Percentiles rank a stretch among this genome's conserved stretches.
Conservation (phyloP, 768 basidiomycete genomes). For the Leccinum disarticulatum region DNA sequence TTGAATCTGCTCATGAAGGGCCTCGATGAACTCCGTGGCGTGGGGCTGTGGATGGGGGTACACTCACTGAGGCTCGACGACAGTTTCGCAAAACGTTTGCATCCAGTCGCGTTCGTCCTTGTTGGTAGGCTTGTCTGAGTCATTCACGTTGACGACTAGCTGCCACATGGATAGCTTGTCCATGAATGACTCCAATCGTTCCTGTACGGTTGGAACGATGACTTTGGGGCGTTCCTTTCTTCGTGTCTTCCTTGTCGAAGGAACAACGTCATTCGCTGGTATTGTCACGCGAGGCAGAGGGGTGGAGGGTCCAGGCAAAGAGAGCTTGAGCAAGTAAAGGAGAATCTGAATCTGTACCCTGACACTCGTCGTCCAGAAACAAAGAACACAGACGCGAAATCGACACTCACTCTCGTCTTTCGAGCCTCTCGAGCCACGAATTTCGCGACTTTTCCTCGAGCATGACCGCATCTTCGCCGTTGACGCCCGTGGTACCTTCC, state of each 20-base stretch:
- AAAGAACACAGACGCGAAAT: neutral
- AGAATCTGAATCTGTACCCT: slow-evolving; percentile 79
- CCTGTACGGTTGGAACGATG: slow-evolving; percentile 37
- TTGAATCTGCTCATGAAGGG: slow-evolving; percentile 49
- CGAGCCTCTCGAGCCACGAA: slow-evolving; percentile 62
- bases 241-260: slow-evolving; percentile 33
- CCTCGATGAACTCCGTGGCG: neutral
- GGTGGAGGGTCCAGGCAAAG: slow-evolving; percentile 48
- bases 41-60: neutral
- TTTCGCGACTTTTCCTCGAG: slow-evolving; percentile 53
- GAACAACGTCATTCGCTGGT: slow-evolving; percentile 25
- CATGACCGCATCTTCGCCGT: slow-evolving; percentile 28
- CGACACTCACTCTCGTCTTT: slow-evolving; percentile 59
- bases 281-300: slow-evolving; percentile 32
- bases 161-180: slow-evolving; percentile 82
- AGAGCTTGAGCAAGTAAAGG: slow-evolving; percentile 63
- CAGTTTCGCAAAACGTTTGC: slow-evolving; percentile 65
- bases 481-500: slow-evolving; percentile 26
- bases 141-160: slow-evolving; percentile 44
- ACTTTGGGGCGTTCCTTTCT: slow-evolving; percentile 22
- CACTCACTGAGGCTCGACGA: slow-evolving; percentile 64
- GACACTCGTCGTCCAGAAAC: slow-evolving; percentile 9
- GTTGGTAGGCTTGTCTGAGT: slow-evolving; percentile 25
- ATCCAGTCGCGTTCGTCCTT: slow-evolving; percentile 63
- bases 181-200: slow-evolving; percentile 71